Base-by-base conservation (phyloP, 2,329 filamentous ascomycete species). In the Onygena corvina region DNA sequence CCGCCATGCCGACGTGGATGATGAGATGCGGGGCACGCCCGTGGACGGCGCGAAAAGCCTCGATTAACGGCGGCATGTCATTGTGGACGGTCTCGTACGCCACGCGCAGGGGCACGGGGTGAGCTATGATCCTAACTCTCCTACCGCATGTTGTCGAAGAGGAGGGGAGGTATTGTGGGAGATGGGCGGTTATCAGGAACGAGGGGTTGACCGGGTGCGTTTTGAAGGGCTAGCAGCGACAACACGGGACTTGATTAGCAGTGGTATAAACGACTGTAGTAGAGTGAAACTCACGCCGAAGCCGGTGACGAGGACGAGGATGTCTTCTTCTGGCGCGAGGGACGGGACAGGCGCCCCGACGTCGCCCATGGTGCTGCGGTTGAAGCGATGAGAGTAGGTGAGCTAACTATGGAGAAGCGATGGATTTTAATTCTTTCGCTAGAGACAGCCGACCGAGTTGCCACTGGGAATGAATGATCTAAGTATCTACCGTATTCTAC, bases 1-100 rank as follows among this genome's bases (percentile, higher is more conserved):
- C 70, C 0, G 86, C 84, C 76, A 93, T 87, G 54, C 87, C 87
- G 47, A 93, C 83, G 64, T 93, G 86, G 3, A 94, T 64, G 18
- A 80, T 73, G 25, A 83, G 67, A 63, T 93, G 83, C 48, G 81
- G 74, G 45, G 69, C 62, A 54, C 57, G 63, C 51, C 61, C 61
- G 45, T 69, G 62, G 5, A 59, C 56, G 7, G 63, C 61, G 55
- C 69, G 62, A 53, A 67, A 68, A 25, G 67, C 56, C 11, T 67
- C 60, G 67, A 86, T 78, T 3, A 94, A 70, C 3, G 61, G 61
- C 1, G 86, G 84, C 2, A 89, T 72, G 2, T 81, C 64, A 9
- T 69, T 65, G 46, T 79, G 76, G 29, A 89, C 82, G 5, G 73
- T 71, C 44, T 76, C 67, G 68, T 93, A 94, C 56, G 75, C 77